phyloP scores from a whole-genome alignment of 2,329 filamentous ascomycete genomes.

The Aureobasidium sp. region DNA sequence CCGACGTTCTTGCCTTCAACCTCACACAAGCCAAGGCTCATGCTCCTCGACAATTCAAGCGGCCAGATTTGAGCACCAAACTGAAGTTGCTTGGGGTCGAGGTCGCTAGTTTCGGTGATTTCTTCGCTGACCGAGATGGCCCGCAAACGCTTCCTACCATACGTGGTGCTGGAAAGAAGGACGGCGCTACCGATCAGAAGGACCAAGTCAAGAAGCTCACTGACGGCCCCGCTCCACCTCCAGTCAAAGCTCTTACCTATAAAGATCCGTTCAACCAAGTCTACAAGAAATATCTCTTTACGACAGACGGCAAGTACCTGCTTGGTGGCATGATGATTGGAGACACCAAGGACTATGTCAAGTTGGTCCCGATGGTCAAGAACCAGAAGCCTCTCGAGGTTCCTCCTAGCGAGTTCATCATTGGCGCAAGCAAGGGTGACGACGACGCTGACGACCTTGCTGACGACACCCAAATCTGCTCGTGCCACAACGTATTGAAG shows the following conservation, averaged over 20 bases:
- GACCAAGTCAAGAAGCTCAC: conserved; percentile 45
- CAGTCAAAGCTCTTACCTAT: conserved; percentile 78
- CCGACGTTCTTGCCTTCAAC: conserved; percentile 83
- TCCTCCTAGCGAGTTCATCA: conserved; percentile 71
- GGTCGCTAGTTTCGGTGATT: conserved; percentile 88
- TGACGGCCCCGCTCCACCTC: conserved; percentile 46
- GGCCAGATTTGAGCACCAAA: conserved; percentile 84
- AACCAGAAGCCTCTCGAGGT: conserved; percentile 69
- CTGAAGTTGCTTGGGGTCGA: conserved; percentile 83
- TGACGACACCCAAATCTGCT: conserved; percentile 83
- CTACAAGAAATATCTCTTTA: conserved; percentile 93
- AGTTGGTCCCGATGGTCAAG: conserved; percentile 79
- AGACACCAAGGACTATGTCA: conserved; percentile 83
- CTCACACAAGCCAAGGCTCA: conserved; percentile 73
- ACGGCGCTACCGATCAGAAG: conserved; percentile 29
- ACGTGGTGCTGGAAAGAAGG: conserved; percentile 38
- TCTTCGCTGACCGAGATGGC: conserved; percentile 81
- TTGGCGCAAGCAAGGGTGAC: conserved; percentile 64
- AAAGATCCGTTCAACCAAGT: conserved; percentile 80
- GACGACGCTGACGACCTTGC: conserved; percentile 71
- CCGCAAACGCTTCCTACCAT: conserved; percentile 63
- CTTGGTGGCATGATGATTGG: conserved; percentile 98
- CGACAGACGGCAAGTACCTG: conserved; percentile 77
- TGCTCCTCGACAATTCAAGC: conserved; percentile 60
- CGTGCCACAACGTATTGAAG: conserved; percentile 87